Conservation (phyloP, 768 basidiomycete genomes). For the Agaricus subrufescens region DNA sequence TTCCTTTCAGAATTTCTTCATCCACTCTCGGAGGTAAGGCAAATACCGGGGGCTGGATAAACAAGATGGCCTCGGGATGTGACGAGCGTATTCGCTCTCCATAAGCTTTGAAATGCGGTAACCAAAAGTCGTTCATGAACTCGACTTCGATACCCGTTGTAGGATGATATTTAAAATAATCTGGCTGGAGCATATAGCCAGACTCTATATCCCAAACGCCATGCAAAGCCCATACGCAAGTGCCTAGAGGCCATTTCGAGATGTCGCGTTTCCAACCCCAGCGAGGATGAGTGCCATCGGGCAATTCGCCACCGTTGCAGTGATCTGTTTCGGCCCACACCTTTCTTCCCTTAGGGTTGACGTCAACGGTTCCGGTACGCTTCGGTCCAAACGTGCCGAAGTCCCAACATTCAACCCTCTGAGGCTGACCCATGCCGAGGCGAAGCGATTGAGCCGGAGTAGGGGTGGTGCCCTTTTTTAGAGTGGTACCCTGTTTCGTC, state of each 20-base stretch:
- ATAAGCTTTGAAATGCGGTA: constrained; percentile 60
- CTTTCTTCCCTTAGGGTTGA: constrained; percentile 79
- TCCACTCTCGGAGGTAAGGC: constrained; percentile 63
- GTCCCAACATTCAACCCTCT: constrained; percentile 78
- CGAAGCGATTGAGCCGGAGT: constrained; percentile 80
- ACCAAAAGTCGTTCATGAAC: constrained; percentile 80
- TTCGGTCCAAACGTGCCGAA: constrained; percentile 79
- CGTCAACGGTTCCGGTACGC: constrained; percentile 65
- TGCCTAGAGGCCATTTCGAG: constrained; percentile 65
- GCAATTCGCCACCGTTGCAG: constrained; percentile 18
- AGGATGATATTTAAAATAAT: constrained; percentile 67
- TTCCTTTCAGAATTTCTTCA: constrained; percentile 55
- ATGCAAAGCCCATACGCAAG: constrained; percentile 83
- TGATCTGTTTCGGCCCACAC: constrained; percentile 65
- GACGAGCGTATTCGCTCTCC: constrained; percentile 51
- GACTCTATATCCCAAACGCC: constrained; percentile 83
- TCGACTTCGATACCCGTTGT: constrained; percentile 41
- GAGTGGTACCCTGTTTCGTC: constrained; percentile 57
- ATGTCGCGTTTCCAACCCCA: constrained; percentile 85
- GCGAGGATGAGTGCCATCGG: constrained; percentile 50
- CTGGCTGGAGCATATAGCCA: constrained; percentile 59
- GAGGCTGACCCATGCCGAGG: constrained; percentile 83
- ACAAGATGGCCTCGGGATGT: constrained; percentile 84
- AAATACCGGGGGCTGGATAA: constrained; percentile 91
- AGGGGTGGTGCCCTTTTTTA: constrained; percentile 86